Evolutionary conservation across 2,329 filamentous ascomycete genomes (phyloP).

Genomic region (Sporothrix humicola): DNA sequence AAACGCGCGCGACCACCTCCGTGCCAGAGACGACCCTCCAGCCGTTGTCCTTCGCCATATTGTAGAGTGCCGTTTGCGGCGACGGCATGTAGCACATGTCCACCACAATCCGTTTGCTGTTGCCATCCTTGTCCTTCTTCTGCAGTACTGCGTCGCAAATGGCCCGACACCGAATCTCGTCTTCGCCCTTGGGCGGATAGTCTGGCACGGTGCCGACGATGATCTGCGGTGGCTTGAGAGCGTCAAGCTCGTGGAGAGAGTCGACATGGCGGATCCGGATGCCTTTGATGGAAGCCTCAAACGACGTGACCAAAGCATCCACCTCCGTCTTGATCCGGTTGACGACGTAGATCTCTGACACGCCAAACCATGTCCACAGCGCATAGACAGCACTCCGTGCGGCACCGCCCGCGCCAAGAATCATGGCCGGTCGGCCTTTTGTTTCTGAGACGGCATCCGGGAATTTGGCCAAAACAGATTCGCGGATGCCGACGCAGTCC

Average conservation of each 20-base stretch:
- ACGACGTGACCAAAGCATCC: background rate
- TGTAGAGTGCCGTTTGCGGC: constrained; percentile 10
- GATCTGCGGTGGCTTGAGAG: background rate
- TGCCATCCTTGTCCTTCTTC: background rate
- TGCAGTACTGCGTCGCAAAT: background rate
- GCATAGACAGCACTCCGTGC: constrained; percentile 16
- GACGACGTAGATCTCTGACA: background rate
- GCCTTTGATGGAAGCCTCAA: background rate
- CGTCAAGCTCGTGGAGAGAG: background rate
- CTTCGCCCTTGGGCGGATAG: background rate
- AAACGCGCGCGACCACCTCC: background rate
- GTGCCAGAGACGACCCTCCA: constrained; percentile 15
- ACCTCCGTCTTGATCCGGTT: constrained; percentile 18
- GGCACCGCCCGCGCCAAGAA: constrained; percentile 16
- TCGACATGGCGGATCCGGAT: background rate
- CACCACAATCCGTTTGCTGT: background rate
- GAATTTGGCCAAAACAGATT: background rate
- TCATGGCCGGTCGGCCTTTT: background rate
- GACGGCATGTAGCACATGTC: constrained; percentile 26
- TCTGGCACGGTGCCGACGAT: constrained; percentile 15
- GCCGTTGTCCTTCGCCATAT: background rate
- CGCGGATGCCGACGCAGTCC: constrained; percentile 21
- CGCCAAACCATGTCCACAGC: constrained; percentile 20
- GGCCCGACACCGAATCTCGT: constrained; percentile 11
- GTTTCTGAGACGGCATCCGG: background rate